Conservation (phyloP, 2,329 filamentous ascomycete genomes). For the Penicillium sp. region DNA sequence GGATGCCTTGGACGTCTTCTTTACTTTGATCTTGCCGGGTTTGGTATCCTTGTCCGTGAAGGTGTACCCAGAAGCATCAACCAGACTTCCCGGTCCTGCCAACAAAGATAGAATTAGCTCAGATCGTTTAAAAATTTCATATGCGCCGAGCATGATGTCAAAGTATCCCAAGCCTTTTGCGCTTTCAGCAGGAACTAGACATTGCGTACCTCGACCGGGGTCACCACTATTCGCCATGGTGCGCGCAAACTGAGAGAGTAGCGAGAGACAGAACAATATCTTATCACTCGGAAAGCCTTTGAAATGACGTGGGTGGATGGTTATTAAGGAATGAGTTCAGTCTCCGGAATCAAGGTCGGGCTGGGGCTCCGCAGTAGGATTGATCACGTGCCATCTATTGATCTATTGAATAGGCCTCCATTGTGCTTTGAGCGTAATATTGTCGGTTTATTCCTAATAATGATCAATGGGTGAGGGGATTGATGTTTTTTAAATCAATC, state of each 20-base stretch:
- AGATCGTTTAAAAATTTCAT: neutral
- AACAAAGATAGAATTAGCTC: constrained; percentile 5
- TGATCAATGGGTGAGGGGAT: neutral
- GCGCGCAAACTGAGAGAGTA: constrained; percentile 10
- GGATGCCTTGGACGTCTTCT: constrained; percentile 36
- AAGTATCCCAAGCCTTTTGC: constrained; percentile 5
- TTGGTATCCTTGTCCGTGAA: constrained; percentile 47
- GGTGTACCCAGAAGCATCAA: constrained; percentile 48
- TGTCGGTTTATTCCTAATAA: neutral
- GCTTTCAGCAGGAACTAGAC: constrained; percentile 6
- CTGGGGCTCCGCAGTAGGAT: constrained; percentile 28
- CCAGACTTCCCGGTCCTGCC: constrained; percentile 35
- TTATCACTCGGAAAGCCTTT: constrained; percentile 1
- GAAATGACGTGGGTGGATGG: neutral
- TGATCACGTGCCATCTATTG: constrained; percentile 20
- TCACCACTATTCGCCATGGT: constrained; percentile 39
- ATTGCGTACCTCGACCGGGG: constrained; percentile 33
- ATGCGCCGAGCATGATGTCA: neutral
- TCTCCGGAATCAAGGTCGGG: constrained; percentile 21
- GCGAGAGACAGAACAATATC: constrained; percentile 4
- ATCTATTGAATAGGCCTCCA: neutral
- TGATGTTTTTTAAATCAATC: neutral
- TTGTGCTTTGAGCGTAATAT: neutral
- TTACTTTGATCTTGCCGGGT: constrained; percentile 46
- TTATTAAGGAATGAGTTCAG: constrained; percentile 8